Evolutionary conservation across 2,329 filamentous ascomycete species (phyloP).

Genomic region (Ophiosphaerella herpotricha): DNA sequence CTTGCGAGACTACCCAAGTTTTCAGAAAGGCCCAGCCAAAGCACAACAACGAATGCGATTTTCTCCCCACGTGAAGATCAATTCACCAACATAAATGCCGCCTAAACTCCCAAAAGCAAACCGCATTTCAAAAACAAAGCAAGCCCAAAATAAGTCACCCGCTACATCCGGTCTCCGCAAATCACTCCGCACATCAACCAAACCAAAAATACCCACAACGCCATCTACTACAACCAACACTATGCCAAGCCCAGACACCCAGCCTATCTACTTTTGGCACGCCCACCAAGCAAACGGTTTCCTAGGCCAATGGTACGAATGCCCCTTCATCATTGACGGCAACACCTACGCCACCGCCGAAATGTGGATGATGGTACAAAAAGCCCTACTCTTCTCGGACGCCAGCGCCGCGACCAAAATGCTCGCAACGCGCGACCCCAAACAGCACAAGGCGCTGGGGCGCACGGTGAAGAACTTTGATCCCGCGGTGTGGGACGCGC

Average conservation of each 20-base stretch:
- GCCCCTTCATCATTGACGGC: conserved; percentile 49
- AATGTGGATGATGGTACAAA: conserved; percentile 57
- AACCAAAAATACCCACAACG: not conserved
- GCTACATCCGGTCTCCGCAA: not conserved
- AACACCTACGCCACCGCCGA: conserved; percentile 47
- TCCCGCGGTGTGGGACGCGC: conserved; percentile 55
- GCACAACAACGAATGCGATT: not conserved
- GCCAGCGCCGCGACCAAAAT: conserved; percentile 53
- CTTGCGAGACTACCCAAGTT: not conserved
- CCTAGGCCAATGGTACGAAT: conserved; percentile 67
- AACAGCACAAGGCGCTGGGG: conserved; percentile 59
- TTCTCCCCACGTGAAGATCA: not conserved
- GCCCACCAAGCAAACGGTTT: conserved; percentile 52
- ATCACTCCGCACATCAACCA: not conserved
- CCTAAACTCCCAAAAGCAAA: not conserved
- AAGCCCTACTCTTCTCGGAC: conserved; percentile 50
- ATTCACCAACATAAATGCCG: not conserved
- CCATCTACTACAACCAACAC: not conserved
- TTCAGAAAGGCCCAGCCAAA: too few species aligned
- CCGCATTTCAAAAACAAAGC: conserved; percentile 1
- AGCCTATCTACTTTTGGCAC: conserved; percentile 35
- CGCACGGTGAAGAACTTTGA: conserved; percentile 60
- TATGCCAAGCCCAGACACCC: not conserved
- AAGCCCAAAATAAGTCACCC: not conserved
- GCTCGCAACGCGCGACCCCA: conserved; percentile 54